Evolutionary conservation across 208 protist species (phyloP).

Genomic region (Acanthamoeba lenticulata): DNA sequence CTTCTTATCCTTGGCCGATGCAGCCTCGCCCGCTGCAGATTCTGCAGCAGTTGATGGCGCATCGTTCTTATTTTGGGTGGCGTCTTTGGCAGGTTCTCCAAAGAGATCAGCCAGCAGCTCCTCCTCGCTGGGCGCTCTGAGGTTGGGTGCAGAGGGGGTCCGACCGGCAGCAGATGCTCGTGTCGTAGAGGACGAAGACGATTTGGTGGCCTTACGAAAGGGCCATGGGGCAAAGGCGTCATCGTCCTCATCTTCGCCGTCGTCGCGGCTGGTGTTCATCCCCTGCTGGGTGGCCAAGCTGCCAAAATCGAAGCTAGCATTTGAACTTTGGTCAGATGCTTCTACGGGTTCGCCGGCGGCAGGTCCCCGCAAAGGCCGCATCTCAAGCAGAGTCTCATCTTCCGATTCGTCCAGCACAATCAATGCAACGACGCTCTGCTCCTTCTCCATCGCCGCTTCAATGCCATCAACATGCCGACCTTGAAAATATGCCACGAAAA

Average conservation of each 20-base stretch:
- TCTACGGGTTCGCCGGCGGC: too few relatives aligned
- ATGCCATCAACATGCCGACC: too few relatives aligned
- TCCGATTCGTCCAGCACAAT: conserved; percentile 42
- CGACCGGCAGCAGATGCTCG: background rate
- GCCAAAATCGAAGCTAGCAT: background rate
- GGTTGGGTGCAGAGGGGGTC: background rate
- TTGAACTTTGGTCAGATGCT: too few relatives aligned
- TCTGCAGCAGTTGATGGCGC: background rate
- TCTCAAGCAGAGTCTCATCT: background rate
- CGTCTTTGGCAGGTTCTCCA: background rate
- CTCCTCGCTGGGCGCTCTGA: background rate
- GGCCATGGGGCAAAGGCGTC: background rate
- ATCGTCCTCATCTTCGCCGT: background rate
- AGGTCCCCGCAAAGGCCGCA: too few relatives aligned
- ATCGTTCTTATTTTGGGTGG: background rate
- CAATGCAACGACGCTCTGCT: background rate
- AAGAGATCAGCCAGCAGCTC: conserved; percentile 16
- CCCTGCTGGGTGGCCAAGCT: background rate
- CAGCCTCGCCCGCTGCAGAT: background rate
- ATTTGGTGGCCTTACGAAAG: background rate
- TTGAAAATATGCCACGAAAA: too few relatives aligned
- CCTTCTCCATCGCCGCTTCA: background rate
- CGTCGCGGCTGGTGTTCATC: background rate
- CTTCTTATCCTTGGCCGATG: background rate
- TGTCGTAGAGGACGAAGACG: background rate